phyloP scores from a whole-genome alignment of 2,329 filamentous ascomycete genomes.

The Sclerotinia spermophila region DNA sequence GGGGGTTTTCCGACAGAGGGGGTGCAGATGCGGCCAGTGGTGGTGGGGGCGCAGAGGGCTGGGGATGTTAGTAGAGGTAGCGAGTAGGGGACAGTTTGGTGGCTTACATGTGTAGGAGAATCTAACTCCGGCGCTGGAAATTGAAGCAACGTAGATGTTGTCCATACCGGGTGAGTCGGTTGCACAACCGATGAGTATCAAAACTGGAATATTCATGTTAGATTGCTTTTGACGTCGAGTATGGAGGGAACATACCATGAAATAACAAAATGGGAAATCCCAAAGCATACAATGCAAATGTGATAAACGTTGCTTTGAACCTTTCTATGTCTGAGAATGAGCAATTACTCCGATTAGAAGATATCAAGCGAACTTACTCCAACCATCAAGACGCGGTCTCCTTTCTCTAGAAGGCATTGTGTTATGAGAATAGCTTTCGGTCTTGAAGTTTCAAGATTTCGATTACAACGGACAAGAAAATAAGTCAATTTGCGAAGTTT shows the following conservation, averaged over 20 bases:
- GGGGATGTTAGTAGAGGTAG: background rate
- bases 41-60: slow-evolving; percentile 10
- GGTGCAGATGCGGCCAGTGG: background rate
- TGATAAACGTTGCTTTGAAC: slow-evolving; percentile 4
- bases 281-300: slow-evolving; percentile 10
- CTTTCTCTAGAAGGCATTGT: background rate
- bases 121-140: background rate
- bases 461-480: background rate
- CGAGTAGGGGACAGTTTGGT: too few species aligned
- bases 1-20: slow-evolving; percentile 9
- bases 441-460: background rate
- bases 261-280: slow-evolving; percentile 7
- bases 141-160: slow-evolving; percentile 4
- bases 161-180: slow-evolving; percentile 11
- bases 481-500: too few species aligned
- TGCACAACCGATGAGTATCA: slow-evolving; percentile 5
- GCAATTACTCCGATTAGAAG: background rate
- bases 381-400: background rate
- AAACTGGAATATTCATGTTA: background rate
- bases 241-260: background rate
- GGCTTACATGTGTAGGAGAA: slow-evolving; percentile 14
- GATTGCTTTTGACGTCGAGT: background rate
- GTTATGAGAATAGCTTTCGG: background rate
- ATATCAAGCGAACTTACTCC: background rate
- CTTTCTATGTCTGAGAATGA: background rate